phyloP scores from a whole-genome alignment of 331 rosid genomes.

The Quercus phellos region DNA sequence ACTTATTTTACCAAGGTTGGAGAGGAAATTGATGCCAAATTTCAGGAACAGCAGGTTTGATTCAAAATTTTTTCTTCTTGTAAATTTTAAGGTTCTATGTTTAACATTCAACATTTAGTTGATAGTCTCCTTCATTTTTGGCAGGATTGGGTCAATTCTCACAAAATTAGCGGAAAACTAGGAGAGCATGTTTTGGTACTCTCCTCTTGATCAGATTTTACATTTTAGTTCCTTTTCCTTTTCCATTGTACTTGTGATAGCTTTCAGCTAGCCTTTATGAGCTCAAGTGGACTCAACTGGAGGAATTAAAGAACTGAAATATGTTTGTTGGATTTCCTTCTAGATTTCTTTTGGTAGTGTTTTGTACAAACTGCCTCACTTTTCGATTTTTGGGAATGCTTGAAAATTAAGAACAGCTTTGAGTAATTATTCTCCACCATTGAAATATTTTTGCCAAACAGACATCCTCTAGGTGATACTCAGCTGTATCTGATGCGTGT shows the following conservation, averaged over 20 bases:
- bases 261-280: slow-evolving; percentile 4
- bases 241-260: background rate
- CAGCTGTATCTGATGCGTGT: background rate
- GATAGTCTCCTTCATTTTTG: slow-evolving; percentile 16
- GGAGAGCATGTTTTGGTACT: slow-evolving; percentile 26
- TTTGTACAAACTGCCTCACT: background rate
- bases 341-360: background rate
- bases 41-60: slow-evolving; percentile 65
- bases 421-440: background rate
- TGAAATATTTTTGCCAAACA: background rate
- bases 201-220: background rate
- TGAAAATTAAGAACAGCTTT: background rate
- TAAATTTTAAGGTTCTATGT: background rate
- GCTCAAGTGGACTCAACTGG: background rate
- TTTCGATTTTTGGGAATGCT: background rate
- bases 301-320: background rate
- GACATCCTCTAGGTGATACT: background rate
- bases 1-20: slow-evolving; percentile 45
- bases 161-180: slow-evolving; percentile 19
- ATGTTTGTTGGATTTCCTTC: background rate
- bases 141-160: slow-evolving; percentile 56
- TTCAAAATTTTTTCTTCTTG: slow-evolving; percentile 16
- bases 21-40: slow-evolving; percentile 45
- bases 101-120: background rate
- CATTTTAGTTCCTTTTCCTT: background rate